Conservation (phyloP, 139 green algal genomes). For the Micractinium sp. region DNA sequence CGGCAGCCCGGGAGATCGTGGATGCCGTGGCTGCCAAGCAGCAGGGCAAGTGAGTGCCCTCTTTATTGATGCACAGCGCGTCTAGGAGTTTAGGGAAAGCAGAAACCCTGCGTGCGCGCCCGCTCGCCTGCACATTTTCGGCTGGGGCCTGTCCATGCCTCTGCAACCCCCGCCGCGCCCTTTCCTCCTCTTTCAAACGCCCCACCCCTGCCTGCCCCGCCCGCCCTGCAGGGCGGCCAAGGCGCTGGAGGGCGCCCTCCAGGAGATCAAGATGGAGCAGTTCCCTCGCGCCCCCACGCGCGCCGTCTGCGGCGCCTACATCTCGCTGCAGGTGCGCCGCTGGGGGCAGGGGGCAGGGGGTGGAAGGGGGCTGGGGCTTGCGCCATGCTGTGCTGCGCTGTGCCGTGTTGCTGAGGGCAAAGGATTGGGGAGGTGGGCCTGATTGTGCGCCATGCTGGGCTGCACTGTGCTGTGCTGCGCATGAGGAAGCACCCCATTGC, state of each 20-base stretch:
- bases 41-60: slow-evolving; percentile 32
- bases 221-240: slow-evolving; percentile 60
- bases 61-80: too few relatives aligned
- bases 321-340: slow-evolving; percentile 52
- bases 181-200: background rate
- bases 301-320: slow-evolving; percentile 64
- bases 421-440: too few relatives aligned
- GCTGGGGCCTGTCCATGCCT: background rate
- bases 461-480: too few relatives aligned
- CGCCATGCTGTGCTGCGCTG: too few relatives aligned
- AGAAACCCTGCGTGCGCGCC: background rate
- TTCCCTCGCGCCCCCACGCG: slow-evolving; percentile 46
- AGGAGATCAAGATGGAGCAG: slow-evolving; percentile 57
- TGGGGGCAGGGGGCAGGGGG: background rate
- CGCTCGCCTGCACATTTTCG: background rate
- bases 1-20: background rate
- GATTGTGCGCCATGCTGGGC: too few relatives aligned
- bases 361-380: background rate
- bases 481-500: too few relatives aligned
- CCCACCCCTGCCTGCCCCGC: background rate
- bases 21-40: slow-evolving; percentile 10
- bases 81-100: too few relatives aligned
- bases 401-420: too few relatives aligned
- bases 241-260: slow-evolving; percentile 63
- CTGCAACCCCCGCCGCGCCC: background rate